These are phyloP conservation scores for Entoloma clypeatum DNA, from an alignment of 1,284 basidiomycete species.

Conservation along the genomic window DNA sequence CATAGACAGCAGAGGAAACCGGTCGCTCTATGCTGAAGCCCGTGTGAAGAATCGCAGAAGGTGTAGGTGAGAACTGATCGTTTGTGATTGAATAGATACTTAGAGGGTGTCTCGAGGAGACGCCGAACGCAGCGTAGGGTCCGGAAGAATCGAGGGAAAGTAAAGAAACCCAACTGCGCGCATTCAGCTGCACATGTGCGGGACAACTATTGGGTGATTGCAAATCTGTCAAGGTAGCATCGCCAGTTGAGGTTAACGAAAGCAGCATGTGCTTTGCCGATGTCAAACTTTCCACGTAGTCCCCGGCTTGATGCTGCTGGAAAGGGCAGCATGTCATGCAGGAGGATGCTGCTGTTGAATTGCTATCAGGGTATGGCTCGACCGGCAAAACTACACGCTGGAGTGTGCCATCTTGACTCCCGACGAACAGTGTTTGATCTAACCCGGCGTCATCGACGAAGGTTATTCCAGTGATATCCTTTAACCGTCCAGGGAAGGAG, in stretches of 20 bases:
- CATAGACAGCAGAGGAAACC: slow-evolving; percentile 62
- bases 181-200: slow-evolving; percentile 40
- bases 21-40: slow-evolving; percentile 19
- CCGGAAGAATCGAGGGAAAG: slow-evolving; percentile 47
- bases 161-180: slow-evolving; percentile 58
- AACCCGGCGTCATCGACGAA: slow-evolving; percentile 46
- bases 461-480: slow-evolving; percentile 49
- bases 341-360: slow-evolving; percentile 16
- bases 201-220: slow-evolving; percentile 16
- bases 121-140: slow-evolving; percentile 66
- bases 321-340: slow-evolving; percentile 12
- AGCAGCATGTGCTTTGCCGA: slow-evolving; percentile 42
- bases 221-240: slow-evolving; percentile 37
- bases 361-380: slow-evolving; percentile 19
- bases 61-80: slow-evolving; percentile 39
- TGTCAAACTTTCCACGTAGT: slow-evolving; percentile 54
- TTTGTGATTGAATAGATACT: slow-evolving; percentile 50
- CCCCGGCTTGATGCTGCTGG: slow-evolving; percentile 29
- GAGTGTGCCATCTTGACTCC: slow-evolving; percentile 57
- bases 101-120: slow-evolving; percentile 55
- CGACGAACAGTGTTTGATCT: slow-evolving; percentile 52
- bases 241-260: slow-evolving; percentile 55
- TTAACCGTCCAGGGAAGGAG: slow-evolving; percentile 36
- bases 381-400: slow-evolving; percentile 38
- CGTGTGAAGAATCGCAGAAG: slow-evolving; percentile 46